Evolutionary conservation across 306 rosid genomes (phyloP), one percentile per base, ranked within the genome.

Genomic region (Gastrolobium bilobum): DNA sequence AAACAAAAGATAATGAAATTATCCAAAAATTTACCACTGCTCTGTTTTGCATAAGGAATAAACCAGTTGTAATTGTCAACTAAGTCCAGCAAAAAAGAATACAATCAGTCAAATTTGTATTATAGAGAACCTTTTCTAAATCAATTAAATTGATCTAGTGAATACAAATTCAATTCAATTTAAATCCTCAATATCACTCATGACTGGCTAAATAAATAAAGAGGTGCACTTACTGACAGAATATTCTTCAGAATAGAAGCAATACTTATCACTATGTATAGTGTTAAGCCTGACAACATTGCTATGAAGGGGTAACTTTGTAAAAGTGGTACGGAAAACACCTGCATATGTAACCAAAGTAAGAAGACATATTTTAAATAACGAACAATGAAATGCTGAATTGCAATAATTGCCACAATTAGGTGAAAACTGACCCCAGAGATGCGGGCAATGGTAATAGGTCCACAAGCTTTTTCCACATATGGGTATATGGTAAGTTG

Each of bases 11-110:
- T 11, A 44, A 57, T n/a, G 13, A 63, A 71, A 38, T 14, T 60
- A 47, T 68, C 13, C 1, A 65, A 50, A 79, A 65, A n/a, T 47
- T 83, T 91, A 95, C 99, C 96, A 92, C 98, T 26, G 84, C 92
- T 85, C 77, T 87, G 53, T 94, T 94, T 89, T 91, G 98, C 58
- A 90, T 46, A 74, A 94, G 75, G 92, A 89, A 90, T 66, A 93
- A 10, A 35, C 86, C 73, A 5, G 89, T 86, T 38, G 20, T 75
- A 10, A 86, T 79, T 3, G 86, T 79, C 69, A 75, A 56, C 89
- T 85, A 60, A 4, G 58, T 60, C 51, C 76, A 31, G 0, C 2
- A 56, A 64, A 64, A 77, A 77, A 43, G 5, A 60, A 44, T 10
- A 8, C 37, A 67, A 63, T 68, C 40, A 77, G 9, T 70, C 3